Base-by-base conservation (phyloP, 2,329 filamentous ascomycete species). In the Fusarium nelsonii region DNA sequence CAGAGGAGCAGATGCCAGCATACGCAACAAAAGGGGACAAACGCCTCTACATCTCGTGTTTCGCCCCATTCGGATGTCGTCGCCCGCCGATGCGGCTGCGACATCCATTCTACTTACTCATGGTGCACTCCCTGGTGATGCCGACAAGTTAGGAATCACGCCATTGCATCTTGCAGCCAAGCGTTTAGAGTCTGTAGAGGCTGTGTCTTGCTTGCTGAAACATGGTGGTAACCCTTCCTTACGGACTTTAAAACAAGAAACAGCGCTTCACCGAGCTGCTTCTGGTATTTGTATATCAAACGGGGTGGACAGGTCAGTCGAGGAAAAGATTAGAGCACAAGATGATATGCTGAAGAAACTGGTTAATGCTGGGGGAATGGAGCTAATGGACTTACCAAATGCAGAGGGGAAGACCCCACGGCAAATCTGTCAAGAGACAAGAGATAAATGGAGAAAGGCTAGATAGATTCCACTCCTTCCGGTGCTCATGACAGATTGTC, bases 331-430 rank as follows among this genome's bases (percentile, higher is more conserved):
- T 5, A 39, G 9, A 32, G n/a, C 14, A 4, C 43, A 56, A 1
- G 41, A 49, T 6, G 4, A 16, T 2, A 26, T 49, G 18, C 9
- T 49, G 1, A 18, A 15, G n/a, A 16, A 4, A n/a, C 6, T 49
- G 3, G 16, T 55, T 2, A 15, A 49, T 9, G 43, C 8, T 6
- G 43, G 52, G 1, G 52, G 26, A 8, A 8, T 1, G 1, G 26
- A 15, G 26, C 4, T 56, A 33, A 56, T 56, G 33, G 52, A 56
- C 3, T 10, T 16, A 32, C 11, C 8, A 15, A 46, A 56, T 32
- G 15, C 1, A 1, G 43, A 4, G 4, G 52, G 52, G 9, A 26
- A 49, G 32, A 6, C 44, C 1, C 52, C 52, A 15, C 18, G 33
- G 33, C 5, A 40, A 10, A 49, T 49, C 4, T 15, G 26, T 1